Base-by-base conservation (phyloP, 2,329 filamentous ascomycete species). In the Cylindrodendrum hubeiense region DNA sequence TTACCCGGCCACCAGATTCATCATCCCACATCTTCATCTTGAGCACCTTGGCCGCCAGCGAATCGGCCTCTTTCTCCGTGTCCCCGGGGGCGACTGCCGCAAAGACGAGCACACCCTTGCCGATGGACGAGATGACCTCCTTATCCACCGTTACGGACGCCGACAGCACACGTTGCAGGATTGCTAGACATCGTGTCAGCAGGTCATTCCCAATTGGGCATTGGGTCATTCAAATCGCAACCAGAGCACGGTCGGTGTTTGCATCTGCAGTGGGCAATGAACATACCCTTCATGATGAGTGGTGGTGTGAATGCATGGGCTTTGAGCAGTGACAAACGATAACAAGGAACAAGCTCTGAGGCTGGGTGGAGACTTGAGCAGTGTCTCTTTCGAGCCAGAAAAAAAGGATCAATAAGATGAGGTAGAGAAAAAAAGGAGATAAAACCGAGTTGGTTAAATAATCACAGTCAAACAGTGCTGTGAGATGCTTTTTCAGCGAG, bases 101-200 rank as follows among this genome's bases (percentile, higher is more conserved):
- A 77, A 99, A 92, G 33, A 98, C 94, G 7, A 99, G 85, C 46
- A 99, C 83, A 30, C 96, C 96, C 80, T 91, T 93, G 65, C 94
- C 93, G 74, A 99, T 98, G 3, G 92, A 93, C 1, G 96, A 98
- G 49, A 99, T 88, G 30, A 97, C 83, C 77, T 97, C 87, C 76
- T 93, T 92, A 77, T 99, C 95, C 56, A 99, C 95, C 2, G 94
- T 96, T 74, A 99, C 96, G 8, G 95, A 98, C 66, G 95, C 95
- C 46, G 95, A 98, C 66, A 97, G 89, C 55, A 99, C 96, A 70
- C 96, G 89, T 81, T 99, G 96, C 57, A 98, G 84, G 65, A 99
- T 93, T 58, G 94, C 96, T 98, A 76, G 57, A 65, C 43, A 44
- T 47, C 26, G 49, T 46, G 55, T 69, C 34, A 72, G 67, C 49